These are phyloP conservation scores for Aphanoascus verrucosus DNA, from an alignment of 2,329 filamentous ascomycete species.

Conservation along the genomic window DNA sequence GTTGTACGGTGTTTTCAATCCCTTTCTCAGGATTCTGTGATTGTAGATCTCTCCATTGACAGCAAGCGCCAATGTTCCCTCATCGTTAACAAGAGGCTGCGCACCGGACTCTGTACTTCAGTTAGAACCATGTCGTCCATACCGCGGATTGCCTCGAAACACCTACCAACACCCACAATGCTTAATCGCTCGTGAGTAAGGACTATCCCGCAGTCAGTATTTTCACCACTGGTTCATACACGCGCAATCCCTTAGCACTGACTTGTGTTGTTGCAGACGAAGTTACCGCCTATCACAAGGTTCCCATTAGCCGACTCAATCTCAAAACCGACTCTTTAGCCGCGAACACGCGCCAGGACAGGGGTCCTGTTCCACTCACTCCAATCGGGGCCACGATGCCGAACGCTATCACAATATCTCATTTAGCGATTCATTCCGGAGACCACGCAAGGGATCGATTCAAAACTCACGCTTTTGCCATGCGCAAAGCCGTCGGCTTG, in stretches of 20 bases:
- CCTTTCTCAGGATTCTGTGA: conserved; percentile 87
- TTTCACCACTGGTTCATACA: background rate
- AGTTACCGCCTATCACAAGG: conserved; percentile 63
- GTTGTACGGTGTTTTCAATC: conserved; percentile 70
- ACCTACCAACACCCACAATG: conserved; percentile 87
- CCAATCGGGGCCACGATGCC: conserved; percentile 97
- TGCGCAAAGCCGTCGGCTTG: conserved; percentile 85
- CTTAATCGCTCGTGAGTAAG: conserved; percentile 94
- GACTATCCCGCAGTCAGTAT: conserved; percentile 45
- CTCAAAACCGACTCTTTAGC: background rate
- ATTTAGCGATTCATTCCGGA: background rate
- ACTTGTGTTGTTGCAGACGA: conserved; percentile 87
- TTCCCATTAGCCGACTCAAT: background rate
- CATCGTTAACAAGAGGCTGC: conserved; percentile 87
- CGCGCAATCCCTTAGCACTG: conserved; percentile 30
- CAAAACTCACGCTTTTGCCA: conserved; percentile 76
- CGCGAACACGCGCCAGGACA: conserved; percentile 14
- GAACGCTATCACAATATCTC: conserved; percentile 53
- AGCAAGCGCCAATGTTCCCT: conserved; percentile 76
- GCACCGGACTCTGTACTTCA: conserved; percentile 67
- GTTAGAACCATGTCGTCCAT: conserved; percentile 8
- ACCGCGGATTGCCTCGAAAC: conserved; percentile 13
- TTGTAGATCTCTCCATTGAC: conserved; percentile 99
- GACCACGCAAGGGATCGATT: background rate
- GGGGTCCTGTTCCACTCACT: conserved; percentile 51